Base-by-base conservation (phyloP, 2,329 filamentous ascomycete genomes). In the Beauveria asiatica region DNA sequence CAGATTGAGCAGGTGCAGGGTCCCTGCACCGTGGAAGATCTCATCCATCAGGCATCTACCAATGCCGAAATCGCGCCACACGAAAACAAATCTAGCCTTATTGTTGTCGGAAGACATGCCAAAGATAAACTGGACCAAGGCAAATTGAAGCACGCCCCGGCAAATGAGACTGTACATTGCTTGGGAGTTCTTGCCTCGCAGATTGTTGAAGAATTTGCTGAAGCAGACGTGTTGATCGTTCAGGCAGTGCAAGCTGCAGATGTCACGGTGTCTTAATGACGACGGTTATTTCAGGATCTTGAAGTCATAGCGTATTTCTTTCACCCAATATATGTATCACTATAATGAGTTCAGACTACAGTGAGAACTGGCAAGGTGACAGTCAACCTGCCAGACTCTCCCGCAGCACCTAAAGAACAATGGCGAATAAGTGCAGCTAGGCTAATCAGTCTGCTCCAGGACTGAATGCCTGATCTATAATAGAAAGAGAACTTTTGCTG, bases 311-410 rank as follows among this genome's bases (percentile, higher is more conserved):
- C 16, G 16, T 8, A 33, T 41, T 23, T 10, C 8, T n/a, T 25
- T 27, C 33, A 16, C 33, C 11, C 33, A 6, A 37, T 16, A 37
- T 16, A 37, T 37, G 1, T 6, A 37, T 37, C 33, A 16, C 11
- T 13, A 37, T 37, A 37, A 6, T 16, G 13, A 37, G 33, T 37
- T 37, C 11, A 37, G 10, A 69, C 75, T 0, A 64, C 67, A 23
- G 70, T 75, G 63, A 64, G 3, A 67, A 71, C 23, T 11, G 80
- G 78, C 1, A 67, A 67, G 56, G 67, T 76, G 0, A 67, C 66
- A 8, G 67, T 76, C 59, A n/a, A 62, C 9, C 75, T 81, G 17
- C 67, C 68, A 52, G 77, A 80, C 64, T 75, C 76, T 37, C 74
- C 75, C 54, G 78, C 72, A 0, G 75, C 70, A 1, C 53, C 78